Evolutionary conservation across 2,329 filamentous ascomycete species (phyloP).

Genomic region (Penicillium sp.): DNA sequence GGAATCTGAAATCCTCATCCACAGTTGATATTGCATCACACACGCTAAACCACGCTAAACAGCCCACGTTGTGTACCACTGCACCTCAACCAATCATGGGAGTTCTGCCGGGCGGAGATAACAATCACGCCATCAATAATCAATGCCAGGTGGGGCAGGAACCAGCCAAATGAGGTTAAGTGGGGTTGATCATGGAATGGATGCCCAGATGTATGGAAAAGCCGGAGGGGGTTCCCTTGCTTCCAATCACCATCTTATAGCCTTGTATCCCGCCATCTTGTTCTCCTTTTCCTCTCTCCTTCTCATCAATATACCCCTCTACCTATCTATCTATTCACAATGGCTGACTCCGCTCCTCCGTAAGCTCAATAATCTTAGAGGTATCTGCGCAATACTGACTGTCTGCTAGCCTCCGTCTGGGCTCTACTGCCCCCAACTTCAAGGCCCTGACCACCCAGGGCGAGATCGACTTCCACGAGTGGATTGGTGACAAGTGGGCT

Average conservation of each 20-base stretch:
- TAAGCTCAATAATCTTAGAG: slow-evolving; percentile 27
- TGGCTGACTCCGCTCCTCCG: slow-evolving; percentile 46
- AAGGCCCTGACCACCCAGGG: slow-evolving; percentile 65
- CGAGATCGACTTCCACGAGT: slow-evolving; percentile 68
- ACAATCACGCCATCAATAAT: slow-evolving; percentile 25
- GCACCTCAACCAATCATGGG: slow-evolving; percentile 24
- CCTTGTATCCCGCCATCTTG: neutral
- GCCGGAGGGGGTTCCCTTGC: slow-evolving; percentile 13
- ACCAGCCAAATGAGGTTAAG: neutral
- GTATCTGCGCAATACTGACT: slow-evolving; percentile 8
- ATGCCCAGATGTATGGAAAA: neutral
- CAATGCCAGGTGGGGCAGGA: neutral
- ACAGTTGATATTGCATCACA: slow-evolving; percentile 4
- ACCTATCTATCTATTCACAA: slow-evolving; percentile 25
- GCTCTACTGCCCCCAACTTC: slow-evolving; percentile 67
- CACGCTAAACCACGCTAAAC: slow-evolving; percentile 27
- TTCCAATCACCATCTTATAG: neutral
- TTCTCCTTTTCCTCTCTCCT: neutral
- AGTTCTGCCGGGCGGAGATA: slow-evolving; percentile 31
- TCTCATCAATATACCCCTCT: neutral
- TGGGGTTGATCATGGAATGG: slow-evolving; percentile 11
- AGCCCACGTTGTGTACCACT: slow-evolving; percentile 17
- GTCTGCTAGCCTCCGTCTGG: slow-evolving; percentile 56
- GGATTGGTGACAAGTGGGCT: slow-evolving; percentile 67
- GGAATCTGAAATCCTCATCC: neutral